Evolutionary conservation across 2,329 filamentous ascomycete genomes (phyloP).

Genomic region (Stachybotrys elegans): DNA sequence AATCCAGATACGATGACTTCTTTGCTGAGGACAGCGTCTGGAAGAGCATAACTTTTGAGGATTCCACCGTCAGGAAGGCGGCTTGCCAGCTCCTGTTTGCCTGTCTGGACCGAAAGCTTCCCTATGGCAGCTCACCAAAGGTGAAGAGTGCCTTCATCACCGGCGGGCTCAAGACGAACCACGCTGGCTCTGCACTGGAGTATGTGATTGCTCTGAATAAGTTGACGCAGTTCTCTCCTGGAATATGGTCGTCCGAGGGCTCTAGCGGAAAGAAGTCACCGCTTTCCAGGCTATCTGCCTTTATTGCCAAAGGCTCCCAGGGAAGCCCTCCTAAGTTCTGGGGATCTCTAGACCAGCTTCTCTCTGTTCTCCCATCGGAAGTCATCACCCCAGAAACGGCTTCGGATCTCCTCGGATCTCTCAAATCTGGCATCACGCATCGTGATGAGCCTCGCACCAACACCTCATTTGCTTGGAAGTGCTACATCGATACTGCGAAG

Average conservation of each 20-base stretch:
- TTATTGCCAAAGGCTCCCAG: constrained; percentile 81
- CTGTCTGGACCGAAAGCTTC: constrained; percentile 42
- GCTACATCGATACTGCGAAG: constrained; percentile 63
- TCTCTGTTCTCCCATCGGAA: constrained; percentile 53
- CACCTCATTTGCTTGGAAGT: constrained; percentile 64
- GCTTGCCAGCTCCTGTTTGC: constrained; percentile 45
- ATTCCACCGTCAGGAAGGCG: constrained; percentile 45
- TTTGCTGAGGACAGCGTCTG: constrained; percentile 63
- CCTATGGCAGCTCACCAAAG: constrained; percentile 44
- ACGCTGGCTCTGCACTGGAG: constrained; percentile 68
- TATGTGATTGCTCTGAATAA: constrained; percentile 62
- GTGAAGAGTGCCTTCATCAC: constrained; percentile 59
- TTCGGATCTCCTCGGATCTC: constrained; percentile 57
- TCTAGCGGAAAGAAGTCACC: constrained; percentile 47
- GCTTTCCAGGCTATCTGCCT: constrained; percentile 56
- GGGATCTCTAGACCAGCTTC: constrained; percentile 58
- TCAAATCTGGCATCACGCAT: constrained; percentile 65
- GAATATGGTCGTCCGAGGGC: constrained; percentile 66
- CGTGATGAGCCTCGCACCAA: constrained; percentile 72
- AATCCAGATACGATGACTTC: constrained; percentile 58
- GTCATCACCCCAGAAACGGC: constrained; percentile 42
- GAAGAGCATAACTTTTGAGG: constrained; percentile 61
- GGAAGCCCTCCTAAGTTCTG: constrained; percentile 69
- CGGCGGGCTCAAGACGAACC: constrained; percentile 67
- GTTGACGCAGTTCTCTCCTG: constrained; percentile 60